A percentile compares a stretch with the other conserved stretches of the same genome.
phyloP scores from a whole-genome alignment of 306 rosid genomes.

The Alnus rubra region DNA sequence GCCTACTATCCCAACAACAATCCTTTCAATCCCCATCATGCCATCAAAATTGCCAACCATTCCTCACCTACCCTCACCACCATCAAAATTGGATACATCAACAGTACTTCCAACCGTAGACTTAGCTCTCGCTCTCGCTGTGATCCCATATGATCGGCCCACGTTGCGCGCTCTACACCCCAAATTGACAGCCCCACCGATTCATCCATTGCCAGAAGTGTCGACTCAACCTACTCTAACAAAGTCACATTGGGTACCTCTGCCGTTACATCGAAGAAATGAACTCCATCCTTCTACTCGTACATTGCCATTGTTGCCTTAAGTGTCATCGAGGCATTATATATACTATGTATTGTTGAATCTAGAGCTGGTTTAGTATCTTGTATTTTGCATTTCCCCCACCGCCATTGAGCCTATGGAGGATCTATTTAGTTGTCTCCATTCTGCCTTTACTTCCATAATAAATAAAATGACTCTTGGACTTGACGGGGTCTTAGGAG shows the following conservation, averaged over 20 bases:
- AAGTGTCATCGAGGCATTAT: too few relatives aligned
- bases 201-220: neutral
- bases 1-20: conserved; percentile 6
- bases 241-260: neutral
- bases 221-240: conserved; percentile 22
- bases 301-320: too few relatives aligned
- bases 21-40: neutral
- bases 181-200: conserved; percentile 8
- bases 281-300: too few relatives aligned
- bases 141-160: too few relatives aligned
- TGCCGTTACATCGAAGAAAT: too few relatives aligned
- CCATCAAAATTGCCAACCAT: conserved; percentile 19
- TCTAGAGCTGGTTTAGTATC: too few relatives aligned
- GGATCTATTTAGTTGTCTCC: neutral
- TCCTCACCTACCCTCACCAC: conserved; percentile 21
- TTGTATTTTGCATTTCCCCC: too few relatives aligned
- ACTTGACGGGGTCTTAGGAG: neutral
- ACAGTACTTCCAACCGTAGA: neutral
- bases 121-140: neutral
- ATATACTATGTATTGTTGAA: too few relatives aligned
- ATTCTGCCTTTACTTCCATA: neutral
- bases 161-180: neutral
- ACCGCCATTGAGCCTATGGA: too few relatives aligned
- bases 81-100: conserved; percentile 27
- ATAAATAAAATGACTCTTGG: neutral